Conservation (phyloP, 306 rosid species). For the Medicago lupulina region DNA sequence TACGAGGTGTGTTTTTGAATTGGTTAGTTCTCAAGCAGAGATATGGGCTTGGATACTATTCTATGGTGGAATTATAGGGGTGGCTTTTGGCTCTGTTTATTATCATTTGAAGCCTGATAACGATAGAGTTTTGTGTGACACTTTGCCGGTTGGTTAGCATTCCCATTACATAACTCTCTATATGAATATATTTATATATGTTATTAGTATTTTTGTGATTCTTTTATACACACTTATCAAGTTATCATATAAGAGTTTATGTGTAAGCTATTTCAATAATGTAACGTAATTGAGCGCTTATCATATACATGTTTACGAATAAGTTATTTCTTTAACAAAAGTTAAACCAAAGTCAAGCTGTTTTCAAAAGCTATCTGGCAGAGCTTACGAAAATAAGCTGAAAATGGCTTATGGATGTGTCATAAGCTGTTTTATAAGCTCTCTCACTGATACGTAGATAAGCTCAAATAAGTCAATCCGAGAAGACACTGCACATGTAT, state of each 20-base stretch:
- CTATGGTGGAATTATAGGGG: conserved; percentile 56
- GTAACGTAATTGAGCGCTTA: too few species aligned
- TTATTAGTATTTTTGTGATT: conserved; percentile 2
- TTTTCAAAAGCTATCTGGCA: too few species aligned
- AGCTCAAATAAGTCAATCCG: too few species aligned
- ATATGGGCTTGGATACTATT: conserved; percentile 61
- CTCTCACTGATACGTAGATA: too few species aligned
- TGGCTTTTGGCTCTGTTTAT: conserved; percentile 76
- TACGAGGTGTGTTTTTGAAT: conserved; percentile 11
- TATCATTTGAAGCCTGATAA: conserved; percentile 67
- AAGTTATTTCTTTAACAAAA: too few species aligned
- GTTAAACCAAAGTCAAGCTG: too few species aligned
- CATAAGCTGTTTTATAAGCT: too few species aligned
- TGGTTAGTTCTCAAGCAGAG: conserved; percentile 52
- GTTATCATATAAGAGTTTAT: background rate
- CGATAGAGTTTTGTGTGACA: conserved; percentile 63
- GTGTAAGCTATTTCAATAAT: background rate
- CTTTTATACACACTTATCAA: background rate
- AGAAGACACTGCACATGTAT: background rate
- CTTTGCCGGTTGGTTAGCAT: conserved; percentile 68
- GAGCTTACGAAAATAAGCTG: too few species aligned
- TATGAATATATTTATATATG: conserved; percentile 6
- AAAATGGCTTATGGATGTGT: too few species aligned
- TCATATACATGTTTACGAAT: too few species aligned
- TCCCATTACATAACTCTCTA: conserved; percentile 7